phyloP scores from a whole-genome alignment of 2,329 filamentous ascomycete genomes.

The Xylaria sp. region DNA sequence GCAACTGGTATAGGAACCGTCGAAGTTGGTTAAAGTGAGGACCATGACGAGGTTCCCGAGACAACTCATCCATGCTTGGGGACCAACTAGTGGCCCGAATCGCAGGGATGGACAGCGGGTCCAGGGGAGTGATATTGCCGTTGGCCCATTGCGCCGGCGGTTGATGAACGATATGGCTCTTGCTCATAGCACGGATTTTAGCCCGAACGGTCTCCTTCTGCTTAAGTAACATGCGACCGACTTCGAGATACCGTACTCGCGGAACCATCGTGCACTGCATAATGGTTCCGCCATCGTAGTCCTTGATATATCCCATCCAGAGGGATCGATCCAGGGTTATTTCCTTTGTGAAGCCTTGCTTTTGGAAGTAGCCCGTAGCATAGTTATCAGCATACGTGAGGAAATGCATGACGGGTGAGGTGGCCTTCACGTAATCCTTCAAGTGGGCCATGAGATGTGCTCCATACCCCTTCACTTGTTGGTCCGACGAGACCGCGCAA shows the following conservation, averaged over 20 bases:
- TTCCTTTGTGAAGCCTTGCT: constrained; percentile 98
- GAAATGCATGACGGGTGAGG: constrained; percentile 96
- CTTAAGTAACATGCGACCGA: constrained; percentile 89
- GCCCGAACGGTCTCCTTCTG: constrained; percentile 93
- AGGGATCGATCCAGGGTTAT: constrained; percentile 84
- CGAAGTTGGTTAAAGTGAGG: constrained; percentile 94
- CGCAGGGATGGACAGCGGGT: constrained; percentile 79
- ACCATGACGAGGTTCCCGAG: constrained; percentile 88
- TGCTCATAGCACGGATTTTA: constrained; percentile 88
- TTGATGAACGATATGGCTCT: constrained; percentile 78
- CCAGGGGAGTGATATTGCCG: constrained; percentile 61
- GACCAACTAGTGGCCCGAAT: constrained; percentile 94
- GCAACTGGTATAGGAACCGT: constrained; percentile 82
- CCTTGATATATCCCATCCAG: constrained; percentile 99
- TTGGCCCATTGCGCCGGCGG: constrained; percentile 84
- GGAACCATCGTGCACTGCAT: constrained; percentile 99
- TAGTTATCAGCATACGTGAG: constrained; percentile 98
- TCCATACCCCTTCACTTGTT: constrained; percentile 97
- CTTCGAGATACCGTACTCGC: constrained; percentile 87
- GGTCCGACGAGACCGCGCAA: constrained; percentile 93
- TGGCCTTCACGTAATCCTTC: constrained; percentile 97
- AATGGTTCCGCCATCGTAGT: constrained; percentile 97
- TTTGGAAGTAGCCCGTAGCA: constrained; percentile 98
- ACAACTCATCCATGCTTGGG: constrained; percentile 94
- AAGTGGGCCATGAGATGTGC: constrained; percentile 97